Conservation (phyloP, 1,139 yeast species). For the Hansenula sp. region DNA sequence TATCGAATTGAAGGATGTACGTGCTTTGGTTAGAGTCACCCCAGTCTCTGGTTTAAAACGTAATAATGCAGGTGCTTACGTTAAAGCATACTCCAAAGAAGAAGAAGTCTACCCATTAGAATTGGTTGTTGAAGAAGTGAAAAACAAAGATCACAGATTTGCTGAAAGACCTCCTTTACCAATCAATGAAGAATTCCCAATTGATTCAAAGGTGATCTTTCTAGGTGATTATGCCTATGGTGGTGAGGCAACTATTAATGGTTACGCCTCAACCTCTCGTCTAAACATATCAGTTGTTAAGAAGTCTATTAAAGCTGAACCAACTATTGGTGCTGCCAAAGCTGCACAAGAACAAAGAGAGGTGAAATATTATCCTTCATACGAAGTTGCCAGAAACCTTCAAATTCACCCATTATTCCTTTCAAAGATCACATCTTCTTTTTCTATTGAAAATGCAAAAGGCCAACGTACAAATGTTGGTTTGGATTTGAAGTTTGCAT, state of each 20-base stretch:
- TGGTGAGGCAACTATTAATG: conserved; percentile 70
- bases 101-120: conserved; percentile 68
- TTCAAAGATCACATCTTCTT: conserved; percentile 74
- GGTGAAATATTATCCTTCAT: conserved; percentile 62
- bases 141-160: conserved; percentile 70
- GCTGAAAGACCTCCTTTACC: conserved; percentile 73
- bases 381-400: conserved; percentile 57
- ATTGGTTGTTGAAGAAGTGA: conserved; percentile 70
- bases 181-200: conserved; percentile 77
- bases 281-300: conserved; percentile 53
- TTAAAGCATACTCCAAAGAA: conserved; percentile 56
- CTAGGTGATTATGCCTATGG: conserved; percentile 91
- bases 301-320: conserved; percentile 49
- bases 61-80: conserved; percentile 67
- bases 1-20: conserved; percentile 47
- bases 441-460: conserved; percentile 50
- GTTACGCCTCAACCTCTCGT: conserved; percentile 44
- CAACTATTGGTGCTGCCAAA: conserved; percentile 57
- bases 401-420: conserved; percentile 60
- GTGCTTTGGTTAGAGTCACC: conserved; percentile 60
- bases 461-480: conserved; percentile 71
- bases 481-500: conserved; percentile 78
- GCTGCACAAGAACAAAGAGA: conserved; percentile 52
- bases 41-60: conserved; percentile 80
- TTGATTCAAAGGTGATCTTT: conserved; percentile 68